Base-by-base conservation (phyloP, 2,329 filamentous ascomycete genomes). In the Aureobasidium sp. region DNA sequence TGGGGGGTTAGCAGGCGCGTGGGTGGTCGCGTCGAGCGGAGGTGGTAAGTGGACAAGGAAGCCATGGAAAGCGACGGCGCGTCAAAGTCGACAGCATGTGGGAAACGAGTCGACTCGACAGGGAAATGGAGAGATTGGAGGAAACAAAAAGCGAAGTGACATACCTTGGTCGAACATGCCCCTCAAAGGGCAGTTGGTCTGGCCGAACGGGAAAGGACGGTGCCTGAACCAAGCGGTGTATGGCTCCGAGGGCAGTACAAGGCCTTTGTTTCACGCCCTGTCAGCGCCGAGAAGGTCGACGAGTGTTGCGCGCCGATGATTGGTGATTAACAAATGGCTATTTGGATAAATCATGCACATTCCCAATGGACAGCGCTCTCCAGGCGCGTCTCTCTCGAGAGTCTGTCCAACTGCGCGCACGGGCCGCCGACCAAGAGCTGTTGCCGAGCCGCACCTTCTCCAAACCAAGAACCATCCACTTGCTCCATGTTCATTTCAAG, bases 101-200 rank as follows among this genome's bases (percentile, higher is more conserved):
- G 22, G 22, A 22, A 39, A 17, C 6, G 22, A 22, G 22, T 25
- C 22, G 22, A 25, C 22, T 25, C 22, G 22, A 25, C 22, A 25
- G 22, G 14, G 22, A n/a, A 3, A 25, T 20, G 2, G 14, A n/a
- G 37, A 47, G 27, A 3, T 3, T 9, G 15, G 41, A 42, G 22
- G 25, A 12, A 42, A 31, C 22, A 39, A 17, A 22, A 42, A 25
- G 6, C 12, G 15, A 14, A 34, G 51, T 47, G 56, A 49, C 57
- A 60, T 51, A 60, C 57, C 57, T 60, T 51, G 57, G 45, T 49
- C 42, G 57, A 42, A 51, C 57, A 60, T 60, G 57, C 45, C 57
- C 53, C 57, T 51, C 57, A 22, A 41, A 48, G 57, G 44, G 45
- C 57, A 60, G 34, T 44, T 44, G 53, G 44, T 49, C 45, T 49